Evolutionary conservation across 305 asterid species (phyloP).

Genomic region (Rubia balearica): DNA sequence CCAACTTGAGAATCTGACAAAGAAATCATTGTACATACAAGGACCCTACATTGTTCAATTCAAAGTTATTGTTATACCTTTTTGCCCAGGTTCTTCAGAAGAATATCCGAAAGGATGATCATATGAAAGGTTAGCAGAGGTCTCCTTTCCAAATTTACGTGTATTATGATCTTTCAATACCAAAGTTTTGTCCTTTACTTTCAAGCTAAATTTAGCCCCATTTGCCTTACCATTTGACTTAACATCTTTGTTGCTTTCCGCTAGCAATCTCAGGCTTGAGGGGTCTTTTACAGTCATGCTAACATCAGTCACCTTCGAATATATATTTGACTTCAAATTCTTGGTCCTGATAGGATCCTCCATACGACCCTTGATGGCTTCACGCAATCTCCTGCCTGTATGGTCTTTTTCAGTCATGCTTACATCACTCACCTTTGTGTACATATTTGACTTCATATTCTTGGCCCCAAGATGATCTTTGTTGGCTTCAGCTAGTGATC

Average conservation of each 20-base stretch:
- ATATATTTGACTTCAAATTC: neutral
- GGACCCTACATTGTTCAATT: neutral
- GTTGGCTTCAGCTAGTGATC: conserved; percentile 7
- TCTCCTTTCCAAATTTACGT: neutral
- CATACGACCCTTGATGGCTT: neutral
- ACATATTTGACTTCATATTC: neutral
- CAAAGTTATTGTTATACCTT: neutral
- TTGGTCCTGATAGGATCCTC: neutral
- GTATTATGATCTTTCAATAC: neutral
- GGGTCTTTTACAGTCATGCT: neutral
- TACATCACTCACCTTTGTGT: neutral
- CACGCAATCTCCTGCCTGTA: neutral
- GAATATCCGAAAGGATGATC: neutral
- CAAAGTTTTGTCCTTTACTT: neutral
- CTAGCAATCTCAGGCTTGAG: neutral
- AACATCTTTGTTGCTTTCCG: neutral
- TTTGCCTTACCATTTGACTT: neutral
- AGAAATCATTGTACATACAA: neutral
- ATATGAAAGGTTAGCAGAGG: neutral
- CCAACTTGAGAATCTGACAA: neutral
- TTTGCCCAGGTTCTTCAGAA: neutral
- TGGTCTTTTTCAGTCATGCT: neutral
- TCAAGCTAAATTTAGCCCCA: neutral
- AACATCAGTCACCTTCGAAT: neutral
- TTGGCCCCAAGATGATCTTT: neutral